Evolutionary conservation across 345 rosid species (phyloP), one percentile per base, ranked within the genome.

Genomic region (Aquilaria malaccensis): DNA sequence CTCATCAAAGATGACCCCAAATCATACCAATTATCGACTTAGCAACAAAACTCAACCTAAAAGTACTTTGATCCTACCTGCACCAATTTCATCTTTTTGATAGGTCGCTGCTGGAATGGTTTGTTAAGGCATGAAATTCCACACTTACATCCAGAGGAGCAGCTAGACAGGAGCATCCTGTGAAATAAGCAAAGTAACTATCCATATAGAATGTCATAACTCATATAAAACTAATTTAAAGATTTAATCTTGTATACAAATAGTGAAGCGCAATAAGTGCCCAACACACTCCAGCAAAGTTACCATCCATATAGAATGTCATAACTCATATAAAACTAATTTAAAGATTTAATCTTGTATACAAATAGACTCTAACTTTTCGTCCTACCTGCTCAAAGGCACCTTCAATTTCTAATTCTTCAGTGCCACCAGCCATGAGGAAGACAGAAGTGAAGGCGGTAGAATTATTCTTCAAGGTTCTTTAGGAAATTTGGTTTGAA

Each of bases 81-180:
- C 60, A 82, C 79, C 55, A 95, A 59, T 83, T 85, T 95, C 98
- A 91, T 62, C 62, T 91, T 95, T 80, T 91, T 95, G 64, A 83
- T 76, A 49, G 81, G 96, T 13, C 95, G 83, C n/a, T 79, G 72
- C 57, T 95, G 99, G 67, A 95, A 95, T 56, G 99, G 95, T 73
- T 90, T 95, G 59, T 91, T 95, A 64, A 71, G 76, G 77, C 99
- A 95, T 61, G 77, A 75, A 61, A 66, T 72, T 65, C 94, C 96
- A 76, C 99, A 95, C 58, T 79, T 88, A 78, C 99, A 95, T 52
- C 91, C 87, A 2, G 96, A 85, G 31, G 98, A 95, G 79, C 99
- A 95, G 74, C 86, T 85, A 68, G 99, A 91, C 43, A 86, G 74
- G 56, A 95, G 79, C 99, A 91, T 86, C 83, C 99, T 95, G 73